Evolutionary conservation across 129 eudicot species (phyloP).

Genomic region (Centaurea solstitialis): DNA sequence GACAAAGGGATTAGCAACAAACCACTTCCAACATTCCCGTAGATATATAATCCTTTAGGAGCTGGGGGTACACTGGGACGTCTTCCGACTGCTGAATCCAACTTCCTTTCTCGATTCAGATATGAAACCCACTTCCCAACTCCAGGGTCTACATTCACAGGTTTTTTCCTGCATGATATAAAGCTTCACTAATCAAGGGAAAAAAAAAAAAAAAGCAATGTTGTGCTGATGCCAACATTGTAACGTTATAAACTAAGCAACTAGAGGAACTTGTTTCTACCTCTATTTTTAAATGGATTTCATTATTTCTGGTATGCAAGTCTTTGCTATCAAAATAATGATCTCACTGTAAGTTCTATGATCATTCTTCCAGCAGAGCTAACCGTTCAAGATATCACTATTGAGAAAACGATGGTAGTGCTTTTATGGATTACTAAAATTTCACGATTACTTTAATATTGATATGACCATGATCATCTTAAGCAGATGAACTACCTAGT

Average conservation of each 20-base stretch:
- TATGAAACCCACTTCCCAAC: slow-evolving; percentile 98
- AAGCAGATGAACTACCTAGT: background rate
- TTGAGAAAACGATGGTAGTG: background rate
- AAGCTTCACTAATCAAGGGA: slow-evolving; percentile 19
- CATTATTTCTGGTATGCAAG: background rate
- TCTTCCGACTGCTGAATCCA: slow-evolving; percentile 71
- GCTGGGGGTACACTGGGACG: slow-evolving; percentile 79
- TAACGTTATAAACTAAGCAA: background rate
- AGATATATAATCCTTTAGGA: slow-evolving; percentile 89
- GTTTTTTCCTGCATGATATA: slow-evolving; percentile 43
- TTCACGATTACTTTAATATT: background rate
- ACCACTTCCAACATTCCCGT: slow-evolving; percentile 99
- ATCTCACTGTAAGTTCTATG: background rate
- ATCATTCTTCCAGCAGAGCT: background rate
- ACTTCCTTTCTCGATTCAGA: slow-evolving; percentile 85
- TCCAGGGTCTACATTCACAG: slow-evolving; percentile 74
- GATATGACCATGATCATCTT: background rate
- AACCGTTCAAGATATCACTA: background rate
- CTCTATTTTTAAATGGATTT: background rate
- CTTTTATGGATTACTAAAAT: background rate
- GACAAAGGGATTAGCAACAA: slow-evolving; percentile 24
- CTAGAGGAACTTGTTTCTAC: background rate
- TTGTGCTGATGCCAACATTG: background rate
- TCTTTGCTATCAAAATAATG: background rate
- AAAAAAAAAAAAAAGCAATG: slow-evolving; percentile 8